Conservation (phyloP, 305 asterid genomes). For the Fraxinus ornus region DNA sequence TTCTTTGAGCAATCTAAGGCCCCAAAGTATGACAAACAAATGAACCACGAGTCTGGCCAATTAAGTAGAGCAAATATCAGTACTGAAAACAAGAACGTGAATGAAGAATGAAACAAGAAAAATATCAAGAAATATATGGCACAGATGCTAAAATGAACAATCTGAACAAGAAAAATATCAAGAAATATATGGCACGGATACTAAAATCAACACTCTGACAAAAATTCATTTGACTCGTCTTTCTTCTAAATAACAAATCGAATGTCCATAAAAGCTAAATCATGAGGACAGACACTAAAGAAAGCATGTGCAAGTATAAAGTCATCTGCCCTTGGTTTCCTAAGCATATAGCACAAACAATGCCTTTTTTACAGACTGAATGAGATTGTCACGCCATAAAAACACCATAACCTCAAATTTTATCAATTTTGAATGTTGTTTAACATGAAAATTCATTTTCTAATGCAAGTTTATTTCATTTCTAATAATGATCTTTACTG, state of each 20-base stretch:
- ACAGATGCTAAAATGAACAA: too few species aligned
- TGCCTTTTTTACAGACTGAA: not conserved
- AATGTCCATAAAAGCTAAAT: not conserved
- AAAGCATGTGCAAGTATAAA: not conserved
- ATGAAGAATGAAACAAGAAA: not conserved
- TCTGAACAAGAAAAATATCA: not conserved
- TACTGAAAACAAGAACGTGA: not conserved
- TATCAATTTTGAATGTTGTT: not conserved
- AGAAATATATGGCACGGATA: not conserved
- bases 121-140: not conserved
- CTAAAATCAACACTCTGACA: not conserved
- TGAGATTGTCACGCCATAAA: not conserved
- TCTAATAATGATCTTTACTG: not conserved
- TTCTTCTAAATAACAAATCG: not conserved
- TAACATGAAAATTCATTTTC: not conserved
- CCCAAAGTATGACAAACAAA: constrained; percentile 15
- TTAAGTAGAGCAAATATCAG: not conserved
- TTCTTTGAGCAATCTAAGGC: constrained; percentile 83
- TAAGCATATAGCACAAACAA: not conserved
- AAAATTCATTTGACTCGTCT: not conserved
- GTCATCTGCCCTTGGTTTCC: not conserved
- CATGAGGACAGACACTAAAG: not conserved
- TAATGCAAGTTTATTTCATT: not conserved
- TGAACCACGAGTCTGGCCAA: not conserved
- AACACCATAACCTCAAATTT: not conserved